phyloP scores from a whole-genome alignment of 2,329 filamentous ascomycete genomes.

The Plectosphaerella cucumerina region DNA sequence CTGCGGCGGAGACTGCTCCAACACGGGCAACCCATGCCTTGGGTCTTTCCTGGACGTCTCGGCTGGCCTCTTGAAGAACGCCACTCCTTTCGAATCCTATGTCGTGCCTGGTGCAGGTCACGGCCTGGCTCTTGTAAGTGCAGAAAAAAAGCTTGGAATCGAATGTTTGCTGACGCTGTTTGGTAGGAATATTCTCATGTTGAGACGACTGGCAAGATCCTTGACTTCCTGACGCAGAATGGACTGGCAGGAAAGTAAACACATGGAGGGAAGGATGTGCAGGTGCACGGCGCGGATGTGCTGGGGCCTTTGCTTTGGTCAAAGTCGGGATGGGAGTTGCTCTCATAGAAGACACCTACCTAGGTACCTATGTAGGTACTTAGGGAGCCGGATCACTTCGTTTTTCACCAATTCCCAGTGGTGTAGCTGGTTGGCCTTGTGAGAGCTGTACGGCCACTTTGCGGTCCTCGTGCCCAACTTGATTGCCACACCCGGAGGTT shows the following conservation, averaged over 20 bases:
- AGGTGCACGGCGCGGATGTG: too few relatives aligned
- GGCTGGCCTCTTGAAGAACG: conserved; percentile 34
- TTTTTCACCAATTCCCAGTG: too few relatives aligned
- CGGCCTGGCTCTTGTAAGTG: conserved; percentile 41
- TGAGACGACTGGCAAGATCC: conserved; percentile 28
- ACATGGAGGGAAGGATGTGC: too few relatives aligned
- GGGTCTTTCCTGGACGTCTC: conserved; percentile 40
- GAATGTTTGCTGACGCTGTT: not conserved
- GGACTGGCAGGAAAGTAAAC: conserved; percentile 4
- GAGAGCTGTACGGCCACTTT: too few relatives aligned
- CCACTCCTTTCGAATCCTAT: conserved; percentile 45
- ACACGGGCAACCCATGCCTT: conserved; percentile 30
- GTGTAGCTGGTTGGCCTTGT: too few relatives aligned
- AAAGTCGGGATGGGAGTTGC: too few relatives aligned
- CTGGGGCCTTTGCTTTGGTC: too few relatives aligned
- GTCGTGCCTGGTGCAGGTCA: conserved; percentile 50
- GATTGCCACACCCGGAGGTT: too few relatives aligned
- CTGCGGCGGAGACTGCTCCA: conserved; percentile 58
- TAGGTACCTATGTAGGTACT: too few relatives aligned
- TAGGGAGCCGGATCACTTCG: too few relatives aligned
- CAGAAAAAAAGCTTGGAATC: not conserved
- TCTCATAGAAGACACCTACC: too few relatives aligned
- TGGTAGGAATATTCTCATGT: conserved; percentile 22
- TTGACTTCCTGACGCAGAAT: conserved; percentile 28
- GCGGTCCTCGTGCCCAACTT: too few relatives aligned